Conservation (phyloP, 345 rosid genomes). For the Lepidium aucheri region DNA sequence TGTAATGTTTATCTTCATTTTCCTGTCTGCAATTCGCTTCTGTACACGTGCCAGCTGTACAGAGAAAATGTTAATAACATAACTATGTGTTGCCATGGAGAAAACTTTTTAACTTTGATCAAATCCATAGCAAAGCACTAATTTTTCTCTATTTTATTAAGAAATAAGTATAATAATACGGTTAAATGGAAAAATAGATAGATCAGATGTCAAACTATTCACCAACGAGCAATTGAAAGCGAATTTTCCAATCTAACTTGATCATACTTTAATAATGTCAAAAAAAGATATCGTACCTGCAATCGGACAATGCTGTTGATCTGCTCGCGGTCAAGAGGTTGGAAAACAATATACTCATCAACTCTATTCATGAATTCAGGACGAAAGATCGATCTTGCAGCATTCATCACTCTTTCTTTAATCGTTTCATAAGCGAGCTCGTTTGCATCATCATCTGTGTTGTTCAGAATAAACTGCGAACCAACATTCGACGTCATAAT, state of each 20-base stretch:
- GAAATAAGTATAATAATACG: not conserved
- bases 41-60: constrained; percentile 86
- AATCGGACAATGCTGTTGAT: constrained; percentile 74
- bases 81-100: not conserved
- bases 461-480: constrained; percentile 73
- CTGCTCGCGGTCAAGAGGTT: constrained; percentile 78
- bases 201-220: not conserved
- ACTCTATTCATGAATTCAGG: constrained; percentile 99
- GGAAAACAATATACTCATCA: constrained; percentile 98
- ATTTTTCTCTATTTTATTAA: not conserved
- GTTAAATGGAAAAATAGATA: not conserved
- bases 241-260: not conserved
- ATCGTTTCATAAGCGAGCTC: constrained; percentile 72
- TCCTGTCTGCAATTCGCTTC: constrained; percentile 77
- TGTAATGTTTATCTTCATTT: constrained; percentile 62
- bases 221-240: not conserved
- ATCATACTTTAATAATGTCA: not conserved
- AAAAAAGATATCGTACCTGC: constrained; percentile 47
- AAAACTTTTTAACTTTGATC: not conserved
- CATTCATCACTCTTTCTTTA: constrained; percentile 78
- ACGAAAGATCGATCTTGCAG: constrained; percentile 93
- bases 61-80: not conserved
- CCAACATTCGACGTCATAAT: constrained; percentile 98
- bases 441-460: constrained; percentile 60
- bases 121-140: not conserved